A percentile compares a stretch with the other conserved stretches of the same genome.
Evolutionary conservation across 106 monocot genomes (phyloP).

Genomic region (Hemerocallis citrina): DNA sequence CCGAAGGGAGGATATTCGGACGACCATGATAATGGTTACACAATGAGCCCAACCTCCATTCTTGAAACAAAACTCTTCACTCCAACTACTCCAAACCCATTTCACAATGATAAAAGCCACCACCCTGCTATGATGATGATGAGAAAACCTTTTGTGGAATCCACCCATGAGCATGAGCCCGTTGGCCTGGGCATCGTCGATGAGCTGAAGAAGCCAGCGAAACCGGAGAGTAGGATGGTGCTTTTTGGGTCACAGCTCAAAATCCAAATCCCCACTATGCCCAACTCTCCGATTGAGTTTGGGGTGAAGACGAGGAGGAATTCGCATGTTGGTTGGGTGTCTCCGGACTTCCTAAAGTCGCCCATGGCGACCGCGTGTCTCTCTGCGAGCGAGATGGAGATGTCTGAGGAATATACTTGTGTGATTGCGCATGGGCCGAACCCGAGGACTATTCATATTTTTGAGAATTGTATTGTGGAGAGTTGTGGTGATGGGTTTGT

Average conservation of each 20-base stretch:
- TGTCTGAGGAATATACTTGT: constrained; percentile 76
- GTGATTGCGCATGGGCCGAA: constrained; percentile 64
- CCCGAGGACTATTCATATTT: constrained; percentile 57
- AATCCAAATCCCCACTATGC: constrained; percentile 40
- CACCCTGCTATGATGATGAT: no score
- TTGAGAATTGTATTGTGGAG: constrained; percentile 53
- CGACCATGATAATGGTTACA: constrained; percentile 13
- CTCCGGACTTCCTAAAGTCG: constrained; percentile 9
- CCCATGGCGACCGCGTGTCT: neutral
- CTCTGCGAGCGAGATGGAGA: constrained; percentile 34
- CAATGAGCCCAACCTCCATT: constrained; percentile 79
- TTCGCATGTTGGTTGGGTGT: constrained; percentile 25
- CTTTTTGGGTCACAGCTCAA: constrained; percentile 67
- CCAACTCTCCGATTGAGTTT: constrained; percentile 48
- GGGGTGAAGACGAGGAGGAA: constrained; percentile 51
- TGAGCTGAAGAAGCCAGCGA: constrained; percentile 28
- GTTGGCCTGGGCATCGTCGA: constrained; percentile 52
- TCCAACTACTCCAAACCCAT: constrained; percentile 18
- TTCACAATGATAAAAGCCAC: constrained; percentile 22
- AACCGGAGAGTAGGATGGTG: constrained; percentile 33
- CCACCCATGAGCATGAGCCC: constrained; percentile 1
- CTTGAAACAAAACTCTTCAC: constrained; percentile 53
- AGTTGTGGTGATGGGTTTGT: constrained; percentile 26
- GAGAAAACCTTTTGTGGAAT: constrained; percentile 6
- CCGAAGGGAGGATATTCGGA: constrained; percentile 15